A percentile compares a stretch with the other conserved stretches of the same genome.
These are phyloP conservation scores for Penicillium turbatum DNA, from an alignment of 495 filamentous ascomycete genomes.

Conservation along the genomic window DNA sequence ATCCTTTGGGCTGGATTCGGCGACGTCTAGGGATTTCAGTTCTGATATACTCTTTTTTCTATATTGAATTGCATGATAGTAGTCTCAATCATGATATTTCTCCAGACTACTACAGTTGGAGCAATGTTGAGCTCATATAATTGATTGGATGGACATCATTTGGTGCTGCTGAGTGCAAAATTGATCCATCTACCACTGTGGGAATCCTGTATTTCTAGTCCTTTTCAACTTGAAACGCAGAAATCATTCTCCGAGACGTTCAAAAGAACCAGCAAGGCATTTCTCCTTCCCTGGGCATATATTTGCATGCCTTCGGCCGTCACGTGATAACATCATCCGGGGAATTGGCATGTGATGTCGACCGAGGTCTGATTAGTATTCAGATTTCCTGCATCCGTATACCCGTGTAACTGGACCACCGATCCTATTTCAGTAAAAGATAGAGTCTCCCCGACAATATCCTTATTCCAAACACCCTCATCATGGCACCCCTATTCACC, in stretches of 20 bases:
- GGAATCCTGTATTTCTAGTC: neutral
- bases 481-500: constrained; percentile 39
- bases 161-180: no score
- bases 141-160: no score
- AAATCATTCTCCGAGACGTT: neutral
- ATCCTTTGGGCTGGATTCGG: no score
- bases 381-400: neutral
- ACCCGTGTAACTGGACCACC: neutral
- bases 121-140: no score
- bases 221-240: neutral
- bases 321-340: constrained; percentile 12
- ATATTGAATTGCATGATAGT: no score
- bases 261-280: neutral
- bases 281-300: neutral
- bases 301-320: neutral
- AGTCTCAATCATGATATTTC: no score
- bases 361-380: constrained; percentile 25
- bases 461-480: constrained; percentile 4
- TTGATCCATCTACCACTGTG: no score
- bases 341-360: constrained; percentile 23
- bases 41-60: no score
- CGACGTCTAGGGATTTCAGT: no score
- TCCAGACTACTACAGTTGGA: no score
- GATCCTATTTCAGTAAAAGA: neutral
- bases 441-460: neutral